Evolutionary conservation across 2,329 filamentous ascomycete genomes (phyloP).

Genomic region (Colletotrichum abscissum): DNA sequence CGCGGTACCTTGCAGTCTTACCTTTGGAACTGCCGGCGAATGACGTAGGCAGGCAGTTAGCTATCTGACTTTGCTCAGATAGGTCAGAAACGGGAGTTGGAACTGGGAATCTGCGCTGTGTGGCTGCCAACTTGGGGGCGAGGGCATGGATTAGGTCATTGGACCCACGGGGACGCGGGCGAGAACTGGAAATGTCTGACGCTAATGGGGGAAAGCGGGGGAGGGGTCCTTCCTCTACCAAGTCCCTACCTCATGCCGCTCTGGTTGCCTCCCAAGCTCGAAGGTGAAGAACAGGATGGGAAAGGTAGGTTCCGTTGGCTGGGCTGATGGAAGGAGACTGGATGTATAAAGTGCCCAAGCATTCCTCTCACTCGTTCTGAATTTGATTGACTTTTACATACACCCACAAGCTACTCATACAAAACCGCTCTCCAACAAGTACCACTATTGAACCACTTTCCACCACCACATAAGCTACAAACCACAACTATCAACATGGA

Average conservation of each 20-base stretch:
- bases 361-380: neutral
- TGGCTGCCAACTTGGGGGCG: neutral
- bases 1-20: too few species aligned
- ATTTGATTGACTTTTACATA: too few species aligned
- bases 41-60: neutral
- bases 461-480: neutral
- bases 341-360: neutral
- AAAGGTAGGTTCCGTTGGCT: too few species aligned
- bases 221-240: neutral
- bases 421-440: too few species aligned
- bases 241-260: neutral
- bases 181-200: neutral
- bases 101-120: neutral
- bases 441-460: too few species aligned
- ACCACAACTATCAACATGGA: conserved; percentile 11
- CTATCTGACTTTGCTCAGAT: too few species aligned
- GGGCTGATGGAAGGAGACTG: neutral
- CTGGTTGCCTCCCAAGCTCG: too few species aligned
- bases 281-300: too few species aligned
- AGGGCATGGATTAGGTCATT: neutral
- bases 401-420: neutral
- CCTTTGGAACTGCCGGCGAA: neutral
- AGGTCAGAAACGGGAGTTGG: too few species aligned
- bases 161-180: too few species aligned
- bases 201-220: neutral